Evolutionary conservation across 192 early-diverging fungal genomes (phyloP), one percentile per base, ranked within the genome.

Genomic region (Coemansia aciculifera): DNA sequence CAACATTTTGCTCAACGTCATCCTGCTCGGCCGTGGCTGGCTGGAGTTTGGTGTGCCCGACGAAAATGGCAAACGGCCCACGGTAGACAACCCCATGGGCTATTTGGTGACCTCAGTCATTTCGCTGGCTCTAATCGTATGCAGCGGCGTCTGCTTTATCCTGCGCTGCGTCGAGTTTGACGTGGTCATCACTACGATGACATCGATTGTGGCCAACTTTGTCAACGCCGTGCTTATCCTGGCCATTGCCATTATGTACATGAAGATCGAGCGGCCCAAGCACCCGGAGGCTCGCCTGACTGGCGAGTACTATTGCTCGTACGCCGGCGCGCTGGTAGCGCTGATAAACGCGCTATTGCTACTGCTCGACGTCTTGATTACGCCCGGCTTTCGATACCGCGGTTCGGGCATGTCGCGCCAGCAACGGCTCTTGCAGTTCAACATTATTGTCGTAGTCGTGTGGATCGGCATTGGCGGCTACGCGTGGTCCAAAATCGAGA

Each of bases 391-490:
- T 57, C 72, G 81, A 37, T 83, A 72, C 60, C 81, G 81, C 44
- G 81, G 81, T 13, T 83, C 81, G 13, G 81, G 81, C 0, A 83
- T 83, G 81, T 83, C 81, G 44, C 81, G 76, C 9, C 75, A 67
- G 37, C 81, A 83, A 27, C 81, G 81, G 24, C 61, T 83, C 60
- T 59, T 83, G 59, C 81, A 83, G 76, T 75, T 83, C 64, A 83
- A 83, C 64, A 72, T 83, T 11, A 83, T 83, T 17, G 36, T 83
- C 3, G 63, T 83, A 10, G 72, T 83, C 10, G 77, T 83, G 48
- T 83, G 81, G 81, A 77, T 83, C 39, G 81, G 81, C 11, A 83
- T 83, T 37, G 80, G 81, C 64, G 81, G 81, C 68, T 77, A 73
- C 10, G 72, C 48, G 48, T 83, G 77, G 76, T 83, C 81, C 7